Conservation (phyloP, 2,329 filamentous ascomycete species). For the Fusarium sp. region DNA sequence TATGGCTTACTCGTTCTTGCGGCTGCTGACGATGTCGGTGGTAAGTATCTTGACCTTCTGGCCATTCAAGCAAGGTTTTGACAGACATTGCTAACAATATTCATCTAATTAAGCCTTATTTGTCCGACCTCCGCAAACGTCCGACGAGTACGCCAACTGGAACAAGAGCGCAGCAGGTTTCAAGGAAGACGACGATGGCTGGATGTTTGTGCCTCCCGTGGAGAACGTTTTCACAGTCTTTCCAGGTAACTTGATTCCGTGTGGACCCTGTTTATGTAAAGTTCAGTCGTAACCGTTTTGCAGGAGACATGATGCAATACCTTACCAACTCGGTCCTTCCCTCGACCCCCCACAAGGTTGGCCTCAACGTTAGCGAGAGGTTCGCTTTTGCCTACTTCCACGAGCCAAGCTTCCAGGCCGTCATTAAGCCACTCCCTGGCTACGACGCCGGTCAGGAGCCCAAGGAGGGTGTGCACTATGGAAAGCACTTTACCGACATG, state of each 20-base stretch:
- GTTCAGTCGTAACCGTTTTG: background rate
- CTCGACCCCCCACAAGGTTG: slow-evolving; percentile 67
- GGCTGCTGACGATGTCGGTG: slow-evolving; percentile 65
- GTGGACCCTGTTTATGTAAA: too few species aligned
- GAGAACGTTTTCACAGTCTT: slow-evolving; percentile 65
- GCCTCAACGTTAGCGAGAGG: slow-evolving; percentile 63
- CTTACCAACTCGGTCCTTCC: slow-evolving; percentile 62
- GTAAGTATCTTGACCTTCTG: slow-evolving; percentile 40
- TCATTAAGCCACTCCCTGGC: slow-evolving; percentile 60
- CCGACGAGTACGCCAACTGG: slow-evolving; percentile 63
- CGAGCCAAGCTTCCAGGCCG: slow-evolving; percentile 64
- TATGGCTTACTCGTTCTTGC: slow-evolving; percentile 68
- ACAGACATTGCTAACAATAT: too few species aligned
- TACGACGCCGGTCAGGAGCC: slow-evolving; percentile 53
- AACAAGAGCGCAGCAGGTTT: slow-evolving; percentile 60
- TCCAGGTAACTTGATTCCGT: slow-evolving; percentile 53
- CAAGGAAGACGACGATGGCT: slow-evolving; percentile 61
- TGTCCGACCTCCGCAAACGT: slow-evolving; percentile 59
- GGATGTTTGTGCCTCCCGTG: slow-evolving; percentile 64
- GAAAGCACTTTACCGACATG: slow-evolving; percentile 69
- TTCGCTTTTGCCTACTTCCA: slow-evolving; percentile 68
- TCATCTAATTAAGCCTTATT: slow-evolving; percentile 56
- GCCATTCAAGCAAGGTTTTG: background rate
- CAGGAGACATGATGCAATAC: slow-evolving; percentile 68
- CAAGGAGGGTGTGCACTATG: slow-evolving; percentile 63